Evolutionary conservation across 2,329 filamentous ascomycete genomes (phyloP).

Genomic region (Pseudopyricularia cyperi): DNA sequence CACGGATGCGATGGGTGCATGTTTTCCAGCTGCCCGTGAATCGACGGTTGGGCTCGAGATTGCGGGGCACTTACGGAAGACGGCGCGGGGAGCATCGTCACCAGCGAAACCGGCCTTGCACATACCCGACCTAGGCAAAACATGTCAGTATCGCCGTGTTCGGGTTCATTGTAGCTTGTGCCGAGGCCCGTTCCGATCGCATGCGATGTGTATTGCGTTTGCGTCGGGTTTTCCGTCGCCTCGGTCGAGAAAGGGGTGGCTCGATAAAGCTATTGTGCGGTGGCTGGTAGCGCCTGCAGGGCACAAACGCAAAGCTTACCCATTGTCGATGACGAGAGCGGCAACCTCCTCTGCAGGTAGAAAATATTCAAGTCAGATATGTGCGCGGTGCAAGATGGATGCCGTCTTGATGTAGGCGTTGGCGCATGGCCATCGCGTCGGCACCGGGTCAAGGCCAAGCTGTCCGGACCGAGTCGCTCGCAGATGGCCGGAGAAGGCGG

Average conservation of each 20-base stretch:
- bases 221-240: background rate
- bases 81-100: conserved; percentile 99
- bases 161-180: conserved; percentile 9
- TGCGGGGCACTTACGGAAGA: conserved; percentile 81
- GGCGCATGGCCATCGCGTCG: conserved; percentile 3
- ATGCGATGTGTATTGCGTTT: background rate
- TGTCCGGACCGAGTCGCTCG: background rate
- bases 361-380: conserved; percentile 9
- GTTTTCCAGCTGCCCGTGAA: background rate
- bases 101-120: conserved; percentile 99
- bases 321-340: conserved; percentile 99
- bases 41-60: conserved; percentile 1
- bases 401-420: background rate
- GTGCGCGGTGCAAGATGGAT: background rate
- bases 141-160: conserved; percentile 22
- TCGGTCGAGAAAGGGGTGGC: background rate
- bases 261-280: background rate
- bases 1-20: background rate
- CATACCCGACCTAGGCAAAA: conserved; percentile 81
- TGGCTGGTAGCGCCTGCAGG: conserved; percentile 17
- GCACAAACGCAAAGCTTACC: conserved; percentile 58
- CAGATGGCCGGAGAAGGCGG: conserved; percentile 7
- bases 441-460: background rate
- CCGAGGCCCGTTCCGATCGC: background rate
- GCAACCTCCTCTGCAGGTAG: conserved; percentile 85